phyloP scores from a whole-genome alignment of 2,329 filamentous ascomycete species.

The Aspergillus udagawae region DNA sequence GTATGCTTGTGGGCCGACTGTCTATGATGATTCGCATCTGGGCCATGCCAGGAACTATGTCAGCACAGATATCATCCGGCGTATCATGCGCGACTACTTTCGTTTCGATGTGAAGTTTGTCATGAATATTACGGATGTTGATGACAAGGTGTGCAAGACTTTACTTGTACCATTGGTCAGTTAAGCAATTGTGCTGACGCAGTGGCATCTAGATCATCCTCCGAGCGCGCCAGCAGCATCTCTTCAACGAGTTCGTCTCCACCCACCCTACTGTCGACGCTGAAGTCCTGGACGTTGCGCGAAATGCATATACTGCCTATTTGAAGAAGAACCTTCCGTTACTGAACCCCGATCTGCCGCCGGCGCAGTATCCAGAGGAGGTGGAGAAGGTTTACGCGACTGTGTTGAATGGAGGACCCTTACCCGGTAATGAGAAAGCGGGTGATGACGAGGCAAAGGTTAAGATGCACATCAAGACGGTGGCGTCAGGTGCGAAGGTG shows the following conservation, averaged over 20 bases:
- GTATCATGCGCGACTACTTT: slow-evolving; percentile 80
- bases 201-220: slow-evolving; percentile 53
- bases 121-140: slow-evolving; percentile 88
- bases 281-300: slow-evolving; percentile 48
- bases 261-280: slow-evolving; percentile 43
- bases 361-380: slow-evolving; percentile 46
- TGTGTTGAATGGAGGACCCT: slow-evolving; percentile 52
- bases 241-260: slow-evolving; percentile 66
- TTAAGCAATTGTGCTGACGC: slow-evolving; percentile 7
- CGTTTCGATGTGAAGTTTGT: slow-evolving; percentile 79
- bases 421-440: slow-evolving; percentile 53
- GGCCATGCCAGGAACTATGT: slow-evolving; percentile 89
- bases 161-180: not conserved
- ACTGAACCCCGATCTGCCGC: slow-evolving; percentile 42
- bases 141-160: slow-evolving; percentile 58
- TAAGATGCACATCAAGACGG: slow-evolving; percentile 79
- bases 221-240: slow-evolving; percentile 68
- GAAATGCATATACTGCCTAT: slow-evolving; percentile 53
- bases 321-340: slow-evolving; percentile 64
- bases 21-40: slow-evolving; percentile 76
- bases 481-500: slow-evolving; percentile 50
- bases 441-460: slow-evolving; percentile 80
- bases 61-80: slow-evolving; percentile 79
- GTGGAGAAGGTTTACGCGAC: slow-evolving; percentile 51
- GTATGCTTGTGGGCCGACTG: slow-evolving; percentile 88